Conservation (phyloP, 73 alveolate genomes). For the Tetrahymena elliotti region DNA sequence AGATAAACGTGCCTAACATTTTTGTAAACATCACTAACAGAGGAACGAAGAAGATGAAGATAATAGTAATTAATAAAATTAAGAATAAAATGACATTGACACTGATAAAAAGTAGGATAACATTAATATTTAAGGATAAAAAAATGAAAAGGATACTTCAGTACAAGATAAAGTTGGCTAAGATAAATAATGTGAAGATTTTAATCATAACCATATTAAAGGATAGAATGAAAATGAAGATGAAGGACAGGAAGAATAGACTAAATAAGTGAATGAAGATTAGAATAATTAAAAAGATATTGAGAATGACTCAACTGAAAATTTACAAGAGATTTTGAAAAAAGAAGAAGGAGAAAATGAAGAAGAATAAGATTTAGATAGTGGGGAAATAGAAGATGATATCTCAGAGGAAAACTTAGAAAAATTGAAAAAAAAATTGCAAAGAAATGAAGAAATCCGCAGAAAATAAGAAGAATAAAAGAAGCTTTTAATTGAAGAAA, state of each 20-base stretch:
- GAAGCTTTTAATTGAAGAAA: neutral
- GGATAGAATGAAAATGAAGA: neutral
- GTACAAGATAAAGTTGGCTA: neutral
- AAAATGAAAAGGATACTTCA: neutral
- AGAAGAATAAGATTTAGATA: neutral
- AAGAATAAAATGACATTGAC: neutral
- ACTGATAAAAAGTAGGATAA: neutral
- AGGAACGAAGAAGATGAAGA: neutral
- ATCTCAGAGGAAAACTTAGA: neutral
- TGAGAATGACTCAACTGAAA: neutral
- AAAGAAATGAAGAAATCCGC: neutral
- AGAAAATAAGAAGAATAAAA: neutral
- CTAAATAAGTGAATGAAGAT: neutral
- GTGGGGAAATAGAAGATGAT: neutral
- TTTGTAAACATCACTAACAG: neutral
- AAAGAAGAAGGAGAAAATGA: neutral
- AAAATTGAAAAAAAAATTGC: neutral
- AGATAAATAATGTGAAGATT: neutral
- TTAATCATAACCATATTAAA: neutral
- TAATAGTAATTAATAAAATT: neutral
- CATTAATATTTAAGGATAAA: neutral
- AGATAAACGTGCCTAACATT: neutral
- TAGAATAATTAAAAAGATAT: neutral
- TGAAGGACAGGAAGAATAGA: neutral
- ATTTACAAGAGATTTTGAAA: neutral